Base-by-base conservation (phyloP, 106 monocot genomes). In the Xerophyta viscosa region DNA sequence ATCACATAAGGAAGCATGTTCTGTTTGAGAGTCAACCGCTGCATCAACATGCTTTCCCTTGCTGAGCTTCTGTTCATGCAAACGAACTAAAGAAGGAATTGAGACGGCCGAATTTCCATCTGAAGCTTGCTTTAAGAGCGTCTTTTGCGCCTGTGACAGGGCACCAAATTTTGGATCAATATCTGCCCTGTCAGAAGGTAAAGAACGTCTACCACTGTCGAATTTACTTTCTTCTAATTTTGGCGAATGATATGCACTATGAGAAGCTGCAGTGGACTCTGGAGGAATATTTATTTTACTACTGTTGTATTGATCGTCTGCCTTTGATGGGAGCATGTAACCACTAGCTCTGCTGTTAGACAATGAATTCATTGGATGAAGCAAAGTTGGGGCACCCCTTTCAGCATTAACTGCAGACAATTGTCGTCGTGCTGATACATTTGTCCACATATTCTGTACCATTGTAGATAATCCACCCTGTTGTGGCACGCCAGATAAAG, bases 391-490 rank as follows among this genome's bases (percentile, higher is more conserved):
- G 48, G 50, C 44, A 14, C 69, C 8, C 41, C 71, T 79, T 24
- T 80, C 65, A 43, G 77, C 49, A 14, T 69, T 60, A 14, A 67
- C 41, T 27, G 56, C 71, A 63, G 81, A 57, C 81, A 29, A 31
- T 24, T 50, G 73, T 33, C 22, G 54, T 39, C 42, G 69, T 44
- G 68, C 58, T 36, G 90, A 64, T 58, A 82, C 61, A 64, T 72
- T 81, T 48, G 68, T 77, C 86, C 82, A 83, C 30, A 80, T 67
- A 63, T 85, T 85, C 49, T 83, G 70, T 20, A 72, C 66, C 75
- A 81, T 66, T 33, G 58, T 68, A 30, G 73, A 70, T 18, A 72
- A 62, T 14, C 69, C 76, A 54, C 58, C 68, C 48, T 80, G 73
- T 44, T 70, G 69, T 27, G 77, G 41, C 50, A 62, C 42, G 20